Conservation (phyloP, 352 stramenopile genomes). For the Pythium folliculosum region DNA sequence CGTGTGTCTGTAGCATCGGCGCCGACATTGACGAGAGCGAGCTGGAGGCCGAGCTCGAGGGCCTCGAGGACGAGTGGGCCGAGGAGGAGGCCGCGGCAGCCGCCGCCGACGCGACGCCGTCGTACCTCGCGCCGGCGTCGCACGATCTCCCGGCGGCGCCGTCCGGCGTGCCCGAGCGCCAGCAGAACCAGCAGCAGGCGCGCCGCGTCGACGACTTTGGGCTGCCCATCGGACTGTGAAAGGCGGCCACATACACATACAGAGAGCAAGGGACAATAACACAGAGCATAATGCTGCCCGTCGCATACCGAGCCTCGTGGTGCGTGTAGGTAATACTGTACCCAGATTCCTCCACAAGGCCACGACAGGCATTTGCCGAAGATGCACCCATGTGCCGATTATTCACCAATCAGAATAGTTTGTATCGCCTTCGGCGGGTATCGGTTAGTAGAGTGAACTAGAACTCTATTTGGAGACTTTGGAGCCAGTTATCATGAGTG, state of each 20-base stretch:
- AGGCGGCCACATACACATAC: too few species aligned
- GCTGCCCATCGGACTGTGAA: constrained; percentile 46
- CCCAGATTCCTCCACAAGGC: too few species aligned
- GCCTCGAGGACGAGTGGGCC: constrained; percentile 93
- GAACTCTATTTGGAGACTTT: too few species aligned
- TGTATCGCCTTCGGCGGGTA: constrained; percentile 7
- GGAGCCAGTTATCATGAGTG: too few species aligned
- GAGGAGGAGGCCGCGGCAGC: constrained; percentile 58
- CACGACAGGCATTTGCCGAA: too few species aligned
- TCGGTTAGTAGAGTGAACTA: neutral
- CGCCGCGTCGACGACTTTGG: constrained; percentile 74
- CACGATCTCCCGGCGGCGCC: constrained; percentile 66
- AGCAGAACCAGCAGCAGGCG: constrained; percentile 14
- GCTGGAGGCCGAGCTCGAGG: constrained; percentile 93
- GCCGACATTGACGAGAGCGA: constrained; percentile 95
- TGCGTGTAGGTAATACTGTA: too few species aligned
- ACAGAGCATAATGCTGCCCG: too few species aligned
- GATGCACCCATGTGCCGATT: constrained; percentile 26
- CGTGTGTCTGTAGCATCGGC: constrained; percentile 64
- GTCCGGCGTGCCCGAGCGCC: constrained; percentile 41
- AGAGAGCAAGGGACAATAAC: too few species aligned
- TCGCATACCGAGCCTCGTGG: too few species aligned
- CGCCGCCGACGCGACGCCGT: constrained; percentile 50
- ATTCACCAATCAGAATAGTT: constrained; percentile 14
- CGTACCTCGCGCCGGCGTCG: constrained; percentile 56